These are phyloP conservation scores for Nyssa sinensis DNA, from an alignment of 148 eudicot species.

Conservation along the genomic window DNA sequence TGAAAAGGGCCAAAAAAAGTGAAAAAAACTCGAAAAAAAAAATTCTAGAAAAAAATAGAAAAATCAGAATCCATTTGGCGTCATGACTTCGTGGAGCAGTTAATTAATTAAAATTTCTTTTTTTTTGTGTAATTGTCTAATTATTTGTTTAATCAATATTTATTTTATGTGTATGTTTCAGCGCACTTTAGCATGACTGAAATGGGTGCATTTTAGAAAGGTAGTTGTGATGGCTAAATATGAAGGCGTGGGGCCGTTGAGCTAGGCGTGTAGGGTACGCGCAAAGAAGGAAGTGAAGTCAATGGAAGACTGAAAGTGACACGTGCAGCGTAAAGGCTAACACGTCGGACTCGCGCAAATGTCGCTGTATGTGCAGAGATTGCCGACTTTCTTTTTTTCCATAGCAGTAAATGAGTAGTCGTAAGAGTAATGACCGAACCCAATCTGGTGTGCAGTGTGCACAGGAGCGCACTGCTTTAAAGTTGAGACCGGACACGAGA, in stretches of 20 bases:
- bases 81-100: background rate
- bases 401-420: too few relatives aligned
- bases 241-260: background rate
- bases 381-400: background rate
- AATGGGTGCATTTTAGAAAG: background rate
- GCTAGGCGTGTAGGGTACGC: background rate
- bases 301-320: conserved; percentile 29
- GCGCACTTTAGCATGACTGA: background rate
- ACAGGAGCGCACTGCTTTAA: conserved; percentile 21
- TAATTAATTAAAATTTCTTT: too few relatives aligned
- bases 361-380: conserved; percentile 31
- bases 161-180: background rate
- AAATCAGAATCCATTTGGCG: background rate
- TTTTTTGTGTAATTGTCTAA: background rate
- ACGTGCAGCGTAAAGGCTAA: conserved; percentile 30
- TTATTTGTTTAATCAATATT: background rate
- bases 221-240: background rate
- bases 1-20: background rate
- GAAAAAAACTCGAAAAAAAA: background rate
- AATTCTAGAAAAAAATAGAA: background rate
- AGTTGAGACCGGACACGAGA: background rate
- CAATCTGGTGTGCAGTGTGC: background rate
- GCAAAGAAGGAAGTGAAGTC: conserved; percentile 13
- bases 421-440: background rate
- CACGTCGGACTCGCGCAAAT: conserved; percentile 52